phyloP scores from a whole-genome alignment of 2,329 filamentous ascomycete genomes.

The Verticillium nonalfalfae region DNA sequence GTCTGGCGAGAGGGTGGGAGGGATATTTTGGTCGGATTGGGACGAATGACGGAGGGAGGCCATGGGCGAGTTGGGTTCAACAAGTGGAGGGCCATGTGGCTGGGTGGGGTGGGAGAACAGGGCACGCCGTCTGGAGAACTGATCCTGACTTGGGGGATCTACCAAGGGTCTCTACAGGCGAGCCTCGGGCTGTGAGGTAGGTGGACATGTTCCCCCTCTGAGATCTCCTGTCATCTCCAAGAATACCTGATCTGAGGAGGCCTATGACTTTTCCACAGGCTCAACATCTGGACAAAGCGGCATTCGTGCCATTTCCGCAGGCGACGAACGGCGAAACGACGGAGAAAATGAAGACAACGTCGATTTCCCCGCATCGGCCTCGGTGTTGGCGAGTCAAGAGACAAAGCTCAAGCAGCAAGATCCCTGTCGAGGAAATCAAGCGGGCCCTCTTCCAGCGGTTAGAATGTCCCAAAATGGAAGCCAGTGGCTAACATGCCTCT shows the following conservation, averaged over 20 bases:
- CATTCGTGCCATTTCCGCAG: too few relatives aligned
- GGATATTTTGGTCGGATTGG: conserved; percentile 11
- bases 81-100: not conserved
- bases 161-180: not conserved
- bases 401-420: not conserved
- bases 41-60: conserved; percentile 4
- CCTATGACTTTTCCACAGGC: too few relatives aligned
- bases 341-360: not conserved
- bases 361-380: not conserved
- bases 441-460: not conserved
- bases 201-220: not conserved
- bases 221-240: too few relatives aligned
- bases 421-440: not conserved
- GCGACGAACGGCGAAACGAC: not conserved
- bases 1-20: conserved; percentile 1
- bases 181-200: not conserved
- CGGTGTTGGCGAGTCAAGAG: not conserved
- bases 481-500: not conserved
- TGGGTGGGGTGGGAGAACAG: not conserved
- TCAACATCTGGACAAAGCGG: too few relatives aligned
- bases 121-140: not conserved
- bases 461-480: not conserved
- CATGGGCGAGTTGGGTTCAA: conserved; percentile 5
- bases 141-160: not conserved
- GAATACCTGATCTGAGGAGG: too few relatives aligned